Percentiles rank a stretch among this genome's conserved stretches.
phyloP scores from a whole-genome alignment of 2,329 filamentous ascomycete genomes.

The Salinomyces thailandicus region DNA sequence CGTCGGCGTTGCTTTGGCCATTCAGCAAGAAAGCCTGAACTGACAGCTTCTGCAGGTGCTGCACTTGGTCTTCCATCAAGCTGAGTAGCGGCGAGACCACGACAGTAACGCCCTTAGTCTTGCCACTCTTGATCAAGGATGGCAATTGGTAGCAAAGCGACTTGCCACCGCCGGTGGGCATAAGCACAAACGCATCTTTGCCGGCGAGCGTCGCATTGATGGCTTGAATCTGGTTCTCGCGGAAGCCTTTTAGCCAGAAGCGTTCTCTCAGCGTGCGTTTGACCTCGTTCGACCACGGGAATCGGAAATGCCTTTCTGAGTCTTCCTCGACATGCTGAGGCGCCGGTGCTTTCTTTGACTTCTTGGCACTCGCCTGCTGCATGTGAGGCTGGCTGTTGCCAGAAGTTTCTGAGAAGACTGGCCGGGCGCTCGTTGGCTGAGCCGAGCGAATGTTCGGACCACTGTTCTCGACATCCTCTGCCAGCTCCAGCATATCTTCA shows the following conservation, averaged over 20 bases:
- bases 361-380: constrained; percentile 20
- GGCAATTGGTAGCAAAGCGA: constrained; percentile 95
- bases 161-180: constrained; percentile 96
- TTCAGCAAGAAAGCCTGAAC: constrained; percentile 79
- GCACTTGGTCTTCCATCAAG: constrained; percentile 94
- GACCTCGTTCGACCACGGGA: constrained; percentile 80
- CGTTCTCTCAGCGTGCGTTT: constrained; percentile 66
- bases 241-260: constrained; percentile 78
- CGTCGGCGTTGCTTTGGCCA: constrained; percentile 55
- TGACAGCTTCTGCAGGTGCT: constrained; percentile 62
- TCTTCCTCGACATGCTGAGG: constrained; percentile 16
- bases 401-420: constrained; percentile 25
- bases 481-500: constrained; percentile 33
- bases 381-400: constrained; percentile 12
- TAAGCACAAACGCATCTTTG: constrained; percentile 86
- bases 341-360: constrained; percentile 15
- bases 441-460: constrained; percentile 11
- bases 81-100: constrained; percentile 92
- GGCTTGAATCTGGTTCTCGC: constrained; percentile 83
- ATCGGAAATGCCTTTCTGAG: constrained; percentile 22
- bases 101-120: constrained; percentile 75
- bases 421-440: constrained; percentile 5
- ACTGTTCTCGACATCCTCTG: constrained; percentile 33
- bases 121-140: constrained; percentile 69
- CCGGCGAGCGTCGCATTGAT: constrained; percentile 87